Percentiles rank a stretch among this genome's conserved stretches.
Conservation (phyloP, 2,329 filamentous ascomycete genomes). For the Didymellaceae sp. region DNA sequence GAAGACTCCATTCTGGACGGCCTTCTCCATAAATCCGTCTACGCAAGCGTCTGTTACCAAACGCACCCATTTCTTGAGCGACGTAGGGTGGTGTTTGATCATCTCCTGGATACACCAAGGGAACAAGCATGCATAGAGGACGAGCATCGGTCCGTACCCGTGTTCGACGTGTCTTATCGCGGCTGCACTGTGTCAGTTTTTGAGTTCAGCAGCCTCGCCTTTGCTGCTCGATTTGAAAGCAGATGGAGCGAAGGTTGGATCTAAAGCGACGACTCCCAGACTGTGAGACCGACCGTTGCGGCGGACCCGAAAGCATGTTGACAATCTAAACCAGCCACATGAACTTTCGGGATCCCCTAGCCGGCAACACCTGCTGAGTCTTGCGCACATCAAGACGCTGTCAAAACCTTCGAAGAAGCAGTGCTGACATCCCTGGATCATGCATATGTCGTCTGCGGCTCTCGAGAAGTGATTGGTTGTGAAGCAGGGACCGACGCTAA, state of each 20-base stretch:
- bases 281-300: slow-evolving; percentile 2
- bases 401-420: slow-evolving; percentile 10
- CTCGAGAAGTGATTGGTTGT: neutral
- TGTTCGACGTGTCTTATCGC: slow-evolving; percentile 5
- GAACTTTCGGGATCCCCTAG: slow-evolving; percentile 5
- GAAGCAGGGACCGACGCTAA: slow-evolving; percentile 1
- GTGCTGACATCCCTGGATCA: slow-evolving; percentile 5
- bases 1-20: slow-evolving; percentile 2
- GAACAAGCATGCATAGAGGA: slow-evolving; percentile 3
- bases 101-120: slow-evolving; percentile 25
- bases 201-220: neutral
- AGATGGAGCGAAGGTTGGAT: neutral
- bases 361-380: slow-evolving; percentile 14
- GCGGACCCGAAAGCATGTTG: slow-evolving; percentile 5
- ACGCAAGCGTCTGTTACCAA: neutral
- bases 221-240: neutral
- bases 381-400: slow-evolving; percentile 11
- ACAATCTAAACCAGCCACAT: slow-evolving; percentile 9
- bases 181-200: neutral
- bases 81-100: slow-evolving; percentile 20
- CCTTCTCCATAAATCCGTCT: neutral
- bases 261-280: neutral
- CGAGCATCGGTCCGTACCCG: slow-evolving; percentile 7
- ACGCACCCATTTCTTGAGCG: neutral
- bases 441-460: neutral